Evolutionary conservation across 179 eudicot species (phyloP), one percentile per base, ranked within the genome.

Genomic region (Camellia oleifera): DNA sequence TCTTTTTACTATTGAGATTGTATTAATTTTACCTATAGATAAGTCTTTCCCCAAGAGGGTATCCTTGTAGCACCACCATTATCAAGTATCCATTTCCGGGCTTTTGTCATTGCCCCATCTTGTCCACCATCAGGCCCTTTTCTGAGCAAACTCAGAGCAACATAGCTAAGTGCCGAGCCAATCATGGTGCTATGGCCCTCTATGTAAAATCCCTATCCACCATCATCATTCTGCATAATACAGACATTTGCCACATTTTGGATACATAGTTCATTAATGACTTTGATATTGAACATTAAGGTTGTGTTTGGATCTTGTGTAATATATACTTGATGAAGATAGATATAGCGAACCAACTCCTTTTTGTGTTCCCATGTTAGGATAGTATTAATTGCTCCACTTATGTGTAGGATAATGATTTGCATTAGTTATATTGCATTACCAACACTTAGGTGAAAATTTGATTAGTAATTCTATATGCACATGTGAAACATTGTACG

Each of bases 1-100:
- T 26, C 32, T 0, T 26, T 26, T 26, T 26, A 26, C 32, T 26
- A 26, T 0, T 26, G 32, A 26, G 32, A 26, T 72, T 60, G 62
- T 12, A 7, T 48, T 48, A 48, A 10, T 32, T 23, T 7, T 85
- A 85, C 85, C 80, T 85, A 77, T 17, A 85, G 88, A 80, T 82
- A 85, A 15, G 85, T 85, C 75, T 85, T 85, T 42, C 88, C 88
- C 88, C 88, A 85, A 5, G 88, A 85, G 52, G 88, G 85, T 57
- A 85, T 85, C n/a, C 79, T 77, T 4, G 88, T 72, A 11, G 83
- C 88, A 12, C 85, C 83, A 12, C 85, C 85, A 74, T 85, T 80
- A 60, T 85, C 88, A 63, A 85, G 85, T n/a, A 85, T 85, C 87
- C 87, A 85, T 32, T 82, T 85, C 44, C 79, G 45, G 63, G 72